Evolutionary conservation across 495 filamentous ascomycete species (phyloP).

Genomic region (Hapsidospora chrysogenum): DNA sequence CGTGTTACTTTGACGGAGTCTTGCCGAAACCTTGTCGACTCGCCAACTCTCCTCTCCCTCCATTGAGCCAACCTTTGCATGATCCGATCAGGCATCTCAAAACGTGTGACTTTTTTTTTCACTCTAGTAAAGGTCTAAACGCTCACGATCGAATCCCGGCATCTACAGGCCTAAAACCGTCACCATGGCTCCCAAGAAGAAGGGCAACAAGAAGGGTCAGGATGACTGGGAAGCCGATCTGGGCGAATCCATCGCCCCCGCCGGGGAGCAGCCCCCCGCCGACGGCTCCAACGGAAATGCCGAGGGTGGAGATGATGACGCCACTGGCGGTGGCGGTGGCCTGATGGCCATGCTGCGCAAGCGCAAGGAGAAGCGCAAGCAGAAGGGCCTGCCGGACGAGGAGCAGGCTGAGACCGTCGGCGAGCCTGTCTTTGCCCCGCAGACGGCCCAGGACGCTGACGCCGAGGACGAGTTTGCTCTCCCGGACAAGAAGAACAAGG

Average conservation of each 20-base stretch:
- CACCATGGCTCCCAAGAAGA: conserved; percentile 85
- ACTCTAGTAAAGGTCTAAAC: too few species aligned
- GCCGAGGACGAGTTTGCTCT: conserved; percentile 80
- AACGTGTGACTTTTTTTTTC: too few species aligned
- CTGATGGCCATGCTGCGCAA: conserved; percentile 80
- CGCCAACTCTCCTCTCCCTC: too few species aligned
- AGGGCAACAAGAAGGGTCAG: conserved; percentile 70
- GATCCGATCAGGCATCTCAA: too few species aligned
- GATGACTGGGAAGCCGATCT: conserved; percentile 97
- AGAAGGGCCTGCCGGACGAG: conserved; percentile 71
- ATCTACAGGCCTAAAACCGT: too few species aligned
- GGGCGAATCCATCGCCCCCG: conserved; percentile 49
- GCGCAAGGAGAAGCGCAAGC: conserved; percentile 79
- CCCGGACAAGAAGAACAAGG: conserved; percentile 84
- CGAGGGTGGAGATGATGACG: conserved; percentile 34
- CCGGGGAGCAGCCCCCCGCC: conserved; percentile 23
- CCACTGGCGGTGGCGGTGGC: conserved; percentile 37
- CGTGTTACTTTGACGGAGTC: too few species aligned
- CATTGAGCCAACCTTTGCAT: too few species aligned
- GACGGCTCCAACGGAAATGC: conserved; percentile 19
- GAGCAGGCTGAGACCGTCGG: conserved; percentile 39
- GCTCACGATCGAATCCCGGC: too few species aligned
- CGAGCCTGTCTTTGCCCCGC: conserved; percentile 62
- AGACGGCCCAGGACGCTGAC: conserved; percentile 43
- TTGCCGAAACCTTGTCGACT: too few species aligned